Base-by-base conservation (phyloP, 2,329 filamentous ascomycete species). In the Xylaria sp. region DNA sequence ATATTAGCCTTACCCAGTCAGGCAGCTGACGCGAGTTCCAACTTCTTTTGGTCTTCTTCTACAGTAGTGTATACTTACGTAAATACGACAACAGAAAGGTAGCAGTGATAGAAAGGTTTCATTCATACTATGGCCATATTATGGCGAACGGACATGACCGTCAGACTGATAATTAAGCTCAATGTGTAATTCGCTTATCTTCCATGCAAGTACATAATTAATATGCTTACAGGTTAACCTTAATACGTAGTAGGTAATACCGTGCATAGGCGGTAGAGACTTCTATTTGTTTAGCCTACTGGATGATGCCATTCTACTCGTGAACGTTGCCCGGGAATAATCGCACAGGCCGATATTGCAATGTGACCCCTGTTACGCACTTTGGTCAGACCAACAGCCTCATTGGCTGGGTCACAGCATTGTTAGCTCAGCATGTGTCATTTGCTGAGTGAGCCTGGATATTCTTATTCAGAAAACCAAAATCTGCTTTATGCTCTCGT, bases 1-100 rank as follows among this genome's bases (percentile, higher is more conserved):
- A 52, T 56, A 39, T 30, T 36, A 32, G 45, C 60, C 55, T 60
- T 67, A 64, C 65, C 60, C 13, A 60, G 56, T 64, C 60, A 50
- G 60, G 65, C 46, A 60, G 60, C 57, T 64, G 30, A 36, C 20
- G 32, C 18, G 32, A 60, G 23, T 20, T 28, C 53, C 45, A 55
- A 13, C 58, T 32, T 43, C 46, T 36, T 13, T 36, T 12, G 34
- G 34, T 60, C 32, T 30, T 25, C 46, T 28, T 34, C 4, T 48
- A 52, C 28, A 30, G 25, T 18, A 45, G 41, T 23, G 41, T 10
- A 23, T 9, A 15, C 28, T 30, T 15, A 15, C 18, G n/a, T 45
- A 50, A 18, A 30, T 30, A 39, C 25, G 25, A 23, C 25, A 23
- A 20, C 34, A 28, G 8, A 20, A 45, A 32, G 13, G 53, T 32